A percentile compares a stretch with the other conserved stretches of the same genome.
These are phyloP conservation scores for Arctium minus DNA, from an alignment of 129 eudicot genomes.

Conservation along the genomic window DNA sequence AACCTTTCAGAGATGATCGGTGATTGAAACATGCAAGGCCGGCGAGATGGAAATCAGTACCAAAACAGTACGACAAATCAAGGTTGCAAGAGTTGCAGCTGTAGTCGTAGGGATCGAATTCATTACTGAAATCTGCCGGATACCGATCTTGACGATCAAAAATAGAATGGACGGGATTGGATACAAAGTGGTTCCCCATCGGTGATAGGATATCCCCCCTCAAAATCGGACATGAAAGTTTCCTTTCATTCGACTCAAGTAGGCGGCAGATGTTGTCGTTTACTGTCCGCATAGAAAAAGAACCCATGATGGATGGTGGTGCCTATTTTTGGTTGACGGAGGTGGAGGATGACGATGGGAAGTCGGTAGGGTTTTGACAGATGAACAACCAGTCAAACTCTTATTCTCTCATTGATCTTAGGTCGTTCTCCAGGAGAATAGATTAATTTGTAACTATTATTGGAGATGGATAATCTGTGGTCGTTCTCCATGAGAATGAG, in stretches of 20 bases:
- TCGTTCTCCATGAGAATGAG: too few species aligned
- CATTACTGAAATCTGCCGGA: not conserved
- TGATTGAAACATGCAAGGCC: conserved; percentile 3
- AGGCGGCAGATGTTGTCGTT: not conserved
- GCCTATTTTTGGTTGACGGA: not conserved
- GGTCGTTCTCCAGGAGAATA: conserved; percentile 17
- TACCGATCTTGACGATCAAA: not conserved
- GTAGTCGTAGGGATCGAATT: not conserved
- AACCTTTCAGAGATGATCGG: conserved; percentile 13
- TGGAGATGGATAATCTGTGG: too few species aligned
- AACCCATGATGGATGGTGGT: conserved; percentile 1
- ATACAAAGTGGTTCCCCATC: not conserved
- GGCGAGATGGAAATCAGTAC: not conserved
- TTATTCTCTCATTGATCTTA: not conserved
- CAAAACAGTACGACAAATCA: not conserved
- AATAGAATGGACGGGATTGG: conserved; percentile 22
- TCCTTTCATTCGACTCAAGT: not conserved
- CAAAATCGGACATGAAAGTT: not conserved
- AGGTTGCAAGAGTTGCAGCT: too few species aligned
- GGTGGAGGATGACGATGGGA: not conserved
- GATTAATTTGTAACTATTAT: conserved; percentile 13
- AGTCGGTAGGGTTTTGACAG: conserved; percentile 32
- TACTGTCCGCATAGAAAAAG: conserved; percentile 5
- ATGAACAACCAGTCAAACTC: conserved; percentile 22
- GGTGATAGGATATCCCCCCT: not conserved